Conservation (phyloP, 768 basidiomycete genomes). For the Pisolithus albus region DNA sequence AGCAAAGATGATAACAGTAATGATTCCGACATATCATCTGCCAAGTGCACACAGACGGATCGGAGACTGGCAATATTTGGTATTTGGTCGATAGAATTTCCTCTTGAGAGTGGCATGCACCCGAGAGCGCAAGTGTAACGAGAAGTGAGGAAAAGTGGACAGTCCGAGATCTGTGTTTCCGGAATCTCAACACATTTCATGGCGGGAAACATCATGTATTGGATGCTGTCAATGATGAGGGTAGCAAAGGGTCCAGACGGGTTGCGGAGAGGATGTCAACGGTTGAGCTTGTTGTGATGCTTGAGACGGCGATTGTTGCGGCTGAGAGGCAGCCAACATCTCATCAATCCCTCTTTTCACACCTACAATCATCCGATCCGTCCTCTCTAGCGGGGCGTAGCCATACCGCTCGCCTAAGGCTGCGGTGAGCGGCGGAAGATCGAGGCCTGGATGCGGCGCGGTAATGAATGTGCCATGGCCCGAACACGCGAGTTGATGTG, state of each 20-base stretch:
- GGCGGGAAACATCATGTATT: background rate
- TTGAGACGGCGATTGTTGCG: slow-evolving; percentile 15
- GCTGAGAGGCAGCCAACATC: slow-evolving; percentile 40
- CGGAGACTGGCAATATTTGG: background rate
- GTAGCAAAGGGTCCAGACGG: background rate
- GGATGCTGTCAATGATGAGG: background rate
- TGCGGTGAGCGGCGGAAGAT: slow-evolving; percentile 53
- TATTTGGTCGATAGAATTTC: background rate
- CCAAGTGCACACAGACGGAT: background rate
- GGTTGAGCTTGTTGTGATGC: slow-evolving; percentile 21
- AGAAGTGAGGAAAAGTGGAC: background rate
- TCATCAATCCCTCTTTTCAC: slow-evolving; percentile 74
- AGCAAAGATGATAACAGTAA: background rate
- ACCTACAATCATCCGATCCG: slow-evolving; percentile 64
- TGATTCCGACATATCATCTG: no score
- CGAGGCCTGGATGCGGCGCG: slow-evolving; percentile 44
- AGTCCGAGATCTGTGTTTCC: background rate
- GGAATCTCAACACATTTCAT: background rate
- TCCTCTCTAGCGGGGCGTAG: slow-evolving; percentile 44
- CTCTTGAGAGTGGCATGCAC: background rate
- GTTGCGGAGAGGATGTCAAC: slow-evolving; percentile 16
- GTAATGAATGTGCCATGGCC: slow-evolving; percentile 30
- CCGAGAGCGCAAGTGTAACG: background rate
- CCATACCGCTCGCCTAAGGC: slow-evolving; percentile 34
- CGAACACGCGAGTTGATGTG: slow-evolving; percentile 30